Conservation (phyloP, 371 early-diverging fungal species). For the Apophysomyces variabilis region DNA sequence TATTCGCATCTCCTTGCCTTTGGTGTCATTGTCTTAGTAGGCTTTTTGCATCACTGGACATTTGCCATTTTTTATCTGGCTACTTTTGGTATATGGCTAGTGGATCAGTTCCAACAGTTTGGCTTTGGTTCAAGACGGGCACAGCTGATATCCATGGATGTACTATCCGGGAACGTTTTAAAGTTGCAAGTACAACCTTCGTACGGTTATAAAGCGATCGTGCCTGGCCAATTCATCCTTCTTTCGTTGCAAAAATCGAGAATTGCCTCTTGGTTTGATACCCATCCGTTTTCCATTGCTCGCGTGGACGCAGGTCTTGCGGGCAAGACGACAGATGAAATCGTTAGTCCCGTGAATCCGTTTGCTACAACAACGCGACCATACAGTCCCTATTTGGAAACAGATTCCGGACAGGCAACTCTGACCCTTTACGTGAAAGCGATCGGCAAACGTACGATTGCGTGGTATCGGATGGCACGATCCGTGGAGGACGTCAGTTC, state of each 20-base stretch:
- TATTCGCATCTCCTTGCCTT: constrained; percentile 32
- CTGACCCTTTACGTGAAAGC: constrained; percentile 41
- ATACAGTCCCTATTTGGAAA: background rate
- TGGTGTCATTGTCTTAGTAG: constrained; percentile 20
- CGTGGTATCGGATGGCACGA: constrained; percentile 16
- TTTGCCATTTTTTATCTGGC: constrained; percentile 39
- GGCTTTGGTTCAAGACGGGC: constrained; percentile 12
- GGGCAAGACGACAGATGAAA: background rate
- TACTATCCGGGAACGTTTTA: constrained; percentile 33
- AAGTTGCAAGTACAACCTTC: constrained; percentile 26
- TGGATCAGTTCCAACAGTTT: constrained; percentile 31
- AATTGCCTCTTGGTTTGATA: constrained; percentile 11
- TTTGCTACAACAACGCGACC: background rate
- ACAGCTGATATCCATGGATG: constrained; percentile 17
- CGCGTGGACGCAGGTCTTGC: constrained; percentile 20
- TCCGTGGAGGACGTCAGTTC: background rate
- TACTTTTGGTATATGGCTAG: constrained; percentile 31
- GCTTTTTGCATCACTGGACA: constrained; percentile 38
- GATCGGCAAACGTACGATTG: constrained; percentile 25
- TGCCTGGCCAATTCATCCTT: constrained; percentile 39
- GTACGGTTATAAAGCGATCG: background rate
- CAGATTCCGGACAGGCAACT: constrained; percentile 10
- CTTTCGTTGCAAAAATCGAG: constrained; percentile 24
- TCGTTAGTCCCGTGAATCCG: background rate
- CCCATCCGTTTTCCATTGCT: constrained; percentile 48